phyloP scores from a whole-genome alignment of 345 rosid genomes.

The Pugionium dolabratum region DNA sequence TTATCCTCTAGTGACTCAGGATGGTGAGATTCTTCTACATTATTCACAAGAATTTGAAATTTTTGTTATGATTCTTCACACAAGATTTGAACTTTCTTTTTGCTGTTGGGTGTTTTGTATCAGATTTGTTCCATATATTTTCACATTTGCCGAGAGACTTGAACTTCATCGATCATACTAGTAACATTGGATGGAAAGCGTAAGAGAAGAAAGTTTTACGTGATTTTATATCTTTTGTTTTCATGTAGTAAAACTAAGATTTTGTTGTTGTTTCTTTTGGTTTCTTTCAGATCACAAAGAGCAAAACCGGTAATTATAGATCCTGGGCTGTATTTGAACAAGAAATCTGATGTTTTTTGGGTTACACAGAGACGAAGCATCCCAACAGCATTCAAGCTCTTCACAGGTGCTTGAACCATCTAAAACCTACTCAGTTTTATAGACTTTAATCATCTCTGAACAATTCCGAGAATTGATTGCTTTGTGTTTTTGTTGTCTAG shows the following conservation, averaged over 20 bases:
- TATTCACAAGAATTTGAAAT: slow-evolving; percentile 1
- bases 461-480: not conserved
- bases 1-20: slow-evolving; percentile 92
- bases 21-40: slow-evolving; percentile 53
- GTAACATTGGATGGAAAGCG: slow-evolving; percentile 99
- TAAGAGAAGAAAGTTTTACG: slow-evolving; percentile 43
- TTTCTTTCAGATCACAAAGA: slow-evolving; percentile 69
- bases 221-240: no score
- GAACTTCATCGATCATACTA: slow-evolving; percentile 98
- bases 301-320: slow-evolving; percentile 94
- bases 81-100: not conserved
- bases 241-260: not conserved
- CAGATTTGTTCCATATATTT: slow-evolving; percentile 93
- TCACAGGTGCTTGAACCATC: slow-evolving; percentile 59
- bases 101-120: not conserved
- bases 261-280: slow-evolving; percentile 11
- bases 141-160: slow-evolving; percentile 90
- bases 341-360: slow-evolving; percentile 98
- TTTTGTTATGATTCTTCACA: not conserved
- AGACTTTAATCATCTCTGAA: no score
- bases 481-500: not conserved
- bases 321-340: slow-evolving; percentile 86
- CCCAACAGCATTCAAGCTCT: slow-evolving; percentile 96
- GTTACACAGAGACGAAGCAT: slow-evolving; percentile 92
- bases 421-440: not conserved